A percentile compares a stretch with the other conserved stretches of the same genome.
Conservation (phyloP, 2,329 filamentous ascomycete species). For the Fusarium nematophilum region DNA sequence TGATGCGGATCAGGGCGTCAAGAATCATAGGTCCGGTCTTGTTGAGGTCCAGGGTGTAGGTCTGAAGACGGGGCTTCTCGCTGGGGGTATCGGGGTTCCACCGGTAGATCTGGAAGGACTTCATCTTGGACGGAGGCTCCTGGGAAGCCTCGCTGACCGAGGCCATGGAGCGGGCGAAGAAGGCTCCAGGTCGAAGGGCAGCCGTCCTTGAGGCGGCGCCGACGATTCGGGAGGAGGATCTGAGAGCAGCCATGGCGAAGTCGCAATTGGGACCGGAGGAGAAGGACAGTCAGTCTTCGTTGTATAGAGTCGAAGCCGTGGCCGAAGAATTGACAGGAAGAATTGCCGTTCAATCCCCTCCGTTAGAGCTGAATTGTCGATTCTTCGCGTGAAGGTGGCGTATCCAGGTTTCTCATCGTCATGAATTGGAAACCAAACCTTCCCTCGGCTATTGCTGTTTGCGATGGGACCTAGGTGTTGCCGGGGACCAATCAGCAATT, state of each 20-base stretch:
- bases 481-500: constrained; percentile 40
- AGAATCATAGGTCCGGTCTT: constrained; percentile 99
- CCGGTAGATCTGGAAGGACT: constrained; percentile 98
- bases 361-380: constrained; percentile 36
- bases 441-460: constrained; percentile 47
- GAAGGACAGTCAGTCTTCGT: constrained; percentile 43
- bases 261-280: constrained; percentile 40
- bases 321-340: constrained; percentile 44
- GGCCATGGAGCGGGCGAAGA: constrained; percentile 65
- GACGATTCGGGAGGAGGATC: constrained; percentile 66
- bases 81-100: constrained; percentile 96
- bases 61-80: constrained; percentile 95
- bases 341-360: constrained; percentile 45
- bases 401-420: constrained; percentile 41
- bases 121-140: constrained; percentile 75
- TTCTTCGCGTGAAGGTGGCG: constrained; percentile 38
- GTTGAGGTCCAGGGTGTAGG: constrained; percentile 94
- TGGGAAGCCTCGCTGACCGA: constrained; percentile 69
- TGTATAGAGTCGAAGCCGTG: constrained; percentile 25
- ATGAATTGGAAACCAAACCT: constrained; percentile 44
- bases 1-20: constrained; percentile 96
- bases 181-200: constrained; percentile 54
- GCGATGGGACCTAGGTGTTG: constrained; percentile 24
- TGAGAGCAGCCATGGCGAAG: constrained; percentile 69
- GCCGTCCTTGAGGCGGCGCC: constrained; percentile 56